Evolutionary conservation across 495 filamentous ascomycete genomes (phyloP).

Genomic region (Aspergillus baeticus): DNA sequence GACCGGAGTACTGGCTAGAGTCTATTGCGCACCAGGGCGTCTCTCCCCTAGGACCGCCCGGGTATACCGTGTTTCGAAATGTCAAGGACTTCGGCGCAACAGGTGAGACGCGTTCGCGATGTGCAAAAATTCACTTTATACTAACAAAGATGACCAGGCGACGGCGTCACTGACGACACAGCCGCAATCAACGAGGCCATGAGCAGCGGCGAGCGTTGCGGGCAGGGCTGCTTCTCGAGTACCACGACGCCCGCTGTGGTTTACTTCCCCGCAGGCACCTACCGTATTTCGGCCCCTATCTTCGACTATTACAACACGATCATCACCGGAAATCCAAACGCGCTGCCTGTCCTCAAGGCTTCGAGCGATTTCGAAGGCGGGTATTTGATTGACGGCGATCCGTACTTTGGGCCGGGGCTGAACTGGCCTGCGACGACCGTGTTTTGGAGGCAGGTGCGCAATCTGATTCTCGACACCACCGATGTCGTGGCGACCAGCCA

Average conservation of each 20-base stretch:
- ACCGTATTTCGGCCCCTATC: slow-evolving; percentile 57
- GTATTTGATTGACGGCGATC: slow-evolving; percentile 68
- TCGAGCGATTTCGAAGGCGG: slow-evolving; percentile 61
- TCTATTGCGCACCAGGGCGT: too few relatives aligned
- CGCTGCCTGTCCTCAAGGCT: slow-evolving; percentile 64
- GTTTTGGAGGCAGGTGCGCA: slow-evolving; percentile 76
- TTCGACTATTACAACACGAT: slow-evolving; percentile 63
- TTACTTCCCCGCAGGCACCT: slow-evolving; percentile 65
- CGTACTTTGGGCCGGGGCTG: slow-evolving; percentile 46
- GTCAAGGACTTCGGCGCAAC: slow-evolving; percentile 58
- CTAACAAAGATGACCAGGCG: slow-evolving; percentile 29
- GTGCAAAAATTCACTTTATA: background rate
- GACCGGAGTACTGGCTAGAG: too few relatives aligned
- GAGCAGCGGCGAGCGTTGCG: slow-evolving; percentile 49
- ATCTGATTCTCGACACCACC: slow-evolving; percentile 74
- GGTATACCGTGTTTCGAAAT: slow-evolving; percentile 56
- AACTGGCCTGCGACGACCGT: slow-evolving; percentile 64
- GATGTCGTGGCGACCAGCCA: slow-evolving; percentile 51
- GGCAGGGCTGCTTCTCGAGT: slow-evolving; percentile 39
- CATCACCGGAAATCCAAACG: slow-evolving; percentile 65
- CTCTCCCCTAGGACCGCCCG: slow-evolving; percentile 12
- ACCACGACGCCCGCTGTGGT: slow-evolving; percentile 60
- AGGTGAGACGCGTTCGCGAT: slow-evolving; percentile 29
- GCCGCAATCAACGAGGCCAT: slow-evolving; percentile 63
- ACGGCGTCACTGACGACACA: slow-evolving; percentile 67